Percentiles rank a stretch among this genome's conserved stretches.
Conservation (phyloP, 2,329 filamentous ascomycete genomes). For the Zopfia rhizophila region DNA sequence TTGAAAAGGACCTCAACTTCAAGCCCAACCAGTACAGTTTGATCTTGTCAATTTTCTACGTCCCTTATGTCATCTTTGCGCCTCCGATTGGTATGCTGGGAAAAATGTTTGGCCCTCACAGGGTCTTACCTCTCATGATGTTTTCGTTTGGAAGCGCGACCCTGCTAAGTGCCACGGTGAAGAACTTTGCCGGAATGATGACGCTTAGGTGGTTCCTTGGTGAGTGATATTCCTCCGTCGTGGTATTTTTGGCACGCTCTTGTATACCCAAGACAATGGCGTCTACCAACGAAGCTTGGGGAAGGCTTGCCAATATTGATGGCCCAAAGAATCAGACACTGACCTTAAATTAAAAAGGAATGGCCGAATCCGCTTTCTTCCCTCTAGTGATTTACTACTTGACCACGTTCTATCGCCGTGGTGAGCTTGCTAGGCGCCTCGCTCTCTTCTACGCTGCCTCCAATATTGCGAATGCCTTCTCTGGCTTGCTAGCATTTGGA, state of each 20-base stretch:
- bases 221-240: slow-evolving; percentile 25
- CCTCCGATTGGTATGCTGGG: slow-evolving; percentile 73
- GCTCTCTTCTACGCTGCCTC: slow-evolving; percentile 81
- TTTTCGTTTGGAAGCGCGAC: slow-evolving; percentile 73
- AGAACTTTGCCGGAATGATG: slow-evolving; percentile 73
- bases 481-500: slow-evolving; percentile 68
- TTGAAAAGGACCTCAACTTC: slow-evolving; percentile 68
- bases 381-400: slow-evolving; percentile 73
- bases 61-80: slow-evolving; percentile 77
- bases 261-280: slow-evolving; percentile 13
- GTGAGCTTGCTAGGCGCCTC: slow-evolving; percentile 75
- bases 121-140: slow-evolving; percentile 75
- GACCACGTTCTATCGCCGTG: slow-evolving; percentile 73
- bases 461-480: slow-evolving; percentile 77
- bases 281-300: slow-evolving; percentile 18
- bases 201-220: slow-evolving; percentile 76
- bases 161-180: slow-evolving; percentile 64
- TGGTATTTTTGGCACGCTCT: too few species aligned
- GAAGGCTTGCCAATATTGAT: slow-evolving; percentile 13
- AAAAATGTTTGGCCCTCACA: slow-evolving; percentile 73
- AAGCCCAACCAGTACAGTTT: slow-evolving; percentile 73
- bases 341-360: slow-evolving; percentile 49
- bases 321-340: slow-evolving; percentile 13
- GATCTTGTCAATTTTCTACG: slow-evolving; percentile 76
- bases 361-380: slow-evolving; percentile 75